phyloP scores from a whole-genome alignment of 225 moss, liverwort and hornwort species.

The Thuidium tamariscinum region DNA sequence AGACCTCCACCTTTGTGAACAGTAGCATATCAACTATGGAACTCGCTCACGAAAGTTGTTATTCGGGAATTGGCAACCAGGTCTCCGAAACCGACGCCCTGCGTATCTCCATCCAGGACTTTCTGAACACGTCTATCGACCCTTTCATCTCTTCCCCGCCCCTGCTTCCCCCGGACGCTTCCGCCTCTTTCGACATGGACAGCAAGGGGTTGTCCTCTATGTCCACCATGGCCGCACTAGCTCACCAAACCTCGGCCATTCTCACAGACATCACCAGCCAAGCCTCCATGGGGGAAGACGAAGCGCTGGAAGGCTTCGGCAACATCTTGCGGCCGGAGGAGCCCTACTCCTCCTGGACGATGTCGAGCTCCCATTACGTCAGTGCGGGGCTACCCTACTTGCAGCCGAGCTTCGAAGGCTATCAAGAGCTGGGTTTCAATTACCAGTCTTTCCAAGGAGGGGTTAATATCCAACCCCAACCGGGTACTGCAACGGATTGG shows the following conservation, averaged over 20 bases:
- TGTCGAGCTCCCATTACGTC: not conserved
- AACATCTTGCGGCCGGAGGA: not conserved
- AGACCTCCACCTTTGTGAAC: not conserved
- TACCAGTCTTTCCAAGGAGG: not conserved
- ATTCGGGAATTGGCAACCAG: conserved; percentile 1
- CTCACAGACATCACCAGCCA: conserved; percentile 10
- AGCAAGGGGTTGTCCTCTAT: not conserved
- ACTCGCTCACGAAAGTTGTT: not conserved
- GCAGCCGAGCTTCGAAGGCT: not conserved
- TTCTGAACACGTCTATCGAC: conserved; percentile 5
- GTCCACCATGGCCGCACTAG: not conserved
- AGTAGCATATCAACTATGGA: not conserved
- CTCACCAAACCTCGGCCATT: conserved; percentile 4
- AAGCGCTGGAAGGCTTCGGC: not conserved
- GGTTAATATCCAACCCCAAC: not conserved
- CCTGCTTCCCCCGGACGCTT: not conserved
- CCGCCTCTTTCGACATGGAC: not conserved
- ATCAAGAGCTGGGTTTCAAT: not conserved
- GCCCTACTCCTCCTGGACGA: conserved; percentile 20
- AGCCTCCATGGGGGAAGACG: not conserved
- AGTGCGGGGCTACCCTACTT: not conserved
- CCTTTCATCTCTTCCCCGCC: not conserved
- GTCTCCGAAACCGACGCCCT: not conserved
- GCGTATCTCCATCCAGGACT: conserved; percentile 3
- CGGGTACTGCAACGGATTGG: not conserved